Evolutionary conservation across 441 rosid genomes (phyloP).

Genomic region (Omphalea diandra): DNA sequence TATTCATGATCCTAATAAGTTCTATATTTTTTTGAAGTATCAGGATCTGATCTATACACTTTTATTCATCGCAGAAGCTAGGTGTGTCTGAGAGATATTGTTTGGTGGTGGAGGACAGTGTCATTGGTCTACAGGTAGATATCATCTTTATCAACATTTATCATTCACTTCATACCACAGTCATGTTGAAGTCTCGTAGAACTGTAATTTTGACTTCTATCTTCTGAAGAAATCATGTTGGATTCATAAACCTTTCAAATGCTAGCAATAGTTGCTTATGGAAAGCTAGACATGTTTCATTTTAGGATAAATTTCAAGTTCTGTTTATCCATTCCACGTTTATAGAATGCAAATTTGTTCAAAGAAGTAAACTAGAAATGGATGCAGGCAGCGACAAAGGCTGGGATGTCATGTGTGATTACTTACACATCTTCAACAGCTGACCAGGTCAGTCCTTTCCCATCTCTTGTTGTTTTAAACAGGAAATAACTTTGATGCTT

Average conservation of each 20-base stretch:
- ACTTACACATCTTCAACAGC: constrained; percentile 83
- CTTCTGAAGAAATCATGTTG: background rate
- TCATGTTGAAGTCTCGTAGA: background rate
- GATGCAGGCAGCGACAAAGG: constrained; percentile 78
- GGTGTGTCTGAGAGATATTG: constrained; percentile 70
- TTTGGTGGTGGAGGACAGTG: constrained; percentile 92
- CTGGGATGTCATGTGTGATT: constrained; percentile 87
- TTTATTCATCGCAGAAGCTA: constrained; percentile 53
- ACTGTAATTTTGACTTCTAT: background rate
- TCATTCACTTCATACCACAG: background rate
- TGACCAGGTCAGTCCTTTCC: constrained; percentile 57
- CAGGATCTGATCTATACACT: constrained; percentile 5
- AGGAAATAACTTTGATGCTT: background rate
- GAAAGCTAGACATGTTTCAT: background rate
- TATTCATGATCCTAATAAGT: background rate
- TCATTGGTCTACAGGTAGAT: constrained; percentile 77
- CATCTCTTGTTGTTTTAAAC: background rate
- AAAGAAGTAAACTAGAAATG: background rate
- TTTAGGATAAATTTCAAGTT: background rate
- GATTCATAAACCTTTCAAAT: background rate
- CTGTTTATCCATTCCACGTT: constrained; percentile 4
- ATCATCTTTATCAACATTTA: background rate
- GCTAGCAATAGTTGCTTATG: background rate
- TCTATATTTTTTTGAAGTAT: background rate
- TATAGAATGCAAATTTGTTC: background rate